These are phyloP conservation scores for Capsella rubella DNA, from an alignment of 441 rosid genomes.

Conservation along the genomic window DNA sequence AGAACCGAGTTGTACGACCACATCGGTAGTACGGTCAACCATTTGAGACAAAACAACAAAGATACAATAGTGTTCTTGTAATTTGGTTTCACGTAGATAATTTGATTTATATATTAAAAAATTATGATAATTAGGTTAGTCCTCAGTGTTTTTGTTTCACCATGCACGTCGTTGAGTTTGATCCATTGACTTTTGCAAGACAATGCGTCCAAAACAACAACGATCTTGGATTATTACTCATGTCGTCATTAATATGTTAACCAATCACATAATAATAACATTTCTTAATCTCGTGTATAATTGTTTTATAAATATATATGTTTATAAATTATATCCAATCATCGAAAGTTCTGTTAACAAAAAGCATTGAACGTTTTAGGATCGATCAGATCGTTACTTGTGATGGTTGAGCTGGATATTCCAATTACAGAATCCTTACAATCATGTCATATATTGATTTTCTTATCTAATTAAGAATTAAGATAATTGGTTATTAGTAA, in stretches of 20 bases:
- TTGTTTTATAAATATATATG: background rate
- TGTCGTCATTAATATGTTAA: slow-evolving; percentile 2
- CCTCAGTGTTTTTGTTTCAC: background rate
- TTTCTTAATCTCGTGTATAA: background rate
- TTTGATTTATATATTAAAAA: background rate
- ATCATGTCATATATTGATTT: slow-evolving; percentile 21
- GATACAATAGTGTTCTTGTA: background rate
- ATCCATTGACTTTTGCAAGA: slow-evolving; percentile 37
- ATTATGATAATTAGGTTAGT: background rate
- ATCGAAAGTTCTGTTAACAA: slow-evolving; percentile 1
- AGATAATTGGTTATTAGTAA: background rate
- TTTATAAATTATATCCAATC: background rate
- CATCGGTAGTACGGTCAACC: slow-evolving; percentile 49
- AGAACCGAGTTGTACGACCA: slow-evolving; percentile 56
- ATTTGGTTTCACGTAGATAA: slow-evolving; percentile 25
- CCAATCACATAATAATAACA: background rate
- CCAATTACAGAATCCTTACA: background rate
- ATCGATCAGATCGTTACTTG: slow-evolving; percentile 15
- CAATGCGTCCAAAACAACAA: slow-evolving; percentile 17
- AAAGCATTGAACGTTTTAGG: background rate
- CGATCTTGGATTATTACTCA: background rate
- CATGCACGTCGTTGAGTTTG: slow-evolving; percentile 41
- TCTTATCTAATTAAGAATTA: background rate
- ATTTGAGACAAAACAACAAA: slow-evolving; percentile 45
- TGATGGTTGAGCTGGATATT: slow-evolving; percentile 28